Conservation (phyloP, 2,329 filamentous ascomycete species). For the Myriosclerotinia duriaeana region DNA sequence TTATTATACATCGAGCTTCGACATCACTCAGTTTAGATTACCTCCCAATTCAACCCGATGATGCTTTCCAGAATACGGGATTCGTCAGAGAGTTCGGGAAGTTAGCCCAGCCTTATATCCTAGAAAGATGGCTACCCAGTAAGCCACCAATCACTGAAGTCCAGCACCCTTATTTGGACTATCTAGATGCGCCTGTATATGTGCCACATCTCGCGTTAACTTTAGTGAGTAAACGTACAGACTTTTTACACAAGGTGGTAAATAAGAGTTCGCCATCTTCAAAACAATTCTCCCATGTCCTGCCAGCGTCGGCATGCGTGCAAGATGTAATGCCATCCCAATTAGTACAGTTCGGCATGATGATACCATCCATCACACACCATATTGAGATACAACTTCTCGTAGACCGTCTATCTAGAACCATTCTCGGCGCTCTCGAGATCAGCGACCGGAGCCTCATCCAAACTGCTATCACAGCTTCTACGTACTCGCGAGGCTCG, state of each 20-base stretch:
- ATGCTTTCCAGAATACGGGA: slow-evolving; percentile 21
- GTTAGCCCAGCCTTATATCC: slow-evolving; percentile 41
- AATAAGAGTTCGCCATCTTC: slow-evolving; percentile 12
- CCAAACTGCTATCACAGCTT: slow-evolving; percentile 68
- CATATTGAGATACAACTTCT: slow-evolving; percentile 65
- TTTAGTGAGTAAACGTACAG: slow-evolving; percentile 54
- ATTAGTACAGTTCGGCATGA: slow-evolving; percentile 50
- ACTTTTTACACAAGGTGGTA: slow-evolving; percentile 54
- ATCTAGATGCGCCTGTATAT: slow-evolving; percentile 46
- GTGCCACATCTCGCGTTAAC: slow-evolving; percentile 51
- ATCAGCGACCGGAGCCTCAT: slow-evolving; percentile 58
- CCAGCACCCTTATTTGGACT: slow-evolving; percentile 42
- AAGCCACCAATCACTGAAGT: slow-evolving; percentile 49
- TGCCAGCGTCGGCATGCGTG: slow-evolving; percentile 51
- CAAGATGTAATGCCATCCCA: slow-evolving; percentile 50
- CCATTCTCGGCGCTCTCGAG: slow-evolving; percentile 52
- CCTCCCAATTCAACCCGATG: neutral
- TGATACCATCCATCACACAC: slow-evolving; percentile 73
- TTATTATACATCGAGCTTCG: slow-evolving; percentile 21
- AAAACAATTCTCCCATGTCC: slow-evolving; percentile 45
- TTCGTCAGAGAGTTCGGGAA: slow-evolving; percentile 31
- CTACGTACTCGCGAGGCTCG: slow-evolving; percentile 55
- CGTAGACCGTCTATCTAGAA: slow-evolving; percentile 58
- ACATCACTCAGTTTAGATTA: neutral
- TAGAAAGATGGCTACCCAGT: slow-evolving; percentile 44